Conservation (phyloP, 176 grass and related monocot species). For the Triticum dicoccoides region DNA sequence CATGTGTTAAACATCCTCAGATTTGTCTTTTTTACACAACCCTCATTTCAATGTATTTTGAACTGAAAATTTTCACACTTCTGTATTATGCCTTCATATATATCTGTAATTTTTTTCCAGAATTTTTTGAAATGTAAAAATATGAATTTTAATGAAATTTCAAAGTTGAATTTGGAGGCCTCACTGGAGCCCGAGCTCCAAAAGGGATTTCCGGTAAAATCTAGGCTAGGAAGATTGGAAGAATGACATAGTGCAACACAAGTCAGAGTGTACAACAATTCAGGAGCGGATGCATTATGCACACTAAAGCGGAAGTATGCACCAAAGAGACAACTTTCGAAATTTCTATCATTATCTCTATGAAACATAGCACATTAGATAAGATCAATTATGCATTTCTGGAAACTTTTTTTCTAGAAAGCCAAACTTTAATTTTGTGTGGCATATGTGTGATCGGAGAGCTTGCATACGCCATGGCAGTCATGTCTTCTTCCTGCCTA, state of each 20-base stretch:
- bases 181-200: too few species aligned
- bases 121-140: too few species aligned
- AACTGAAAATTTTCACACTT: too few species aligned
- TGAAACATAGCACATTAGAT: background rate
- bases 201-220: background rate
- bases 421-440: background rate
- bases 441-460: background rate
- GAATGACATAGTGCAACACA: background rate
- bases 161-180: too few species aligned
- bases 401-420: background rate
- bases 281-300: background rate
- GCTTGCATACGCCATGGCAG: background rate
- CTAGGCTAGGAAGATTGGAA: background rate
- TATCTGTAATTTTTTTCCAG: too few species aligned
- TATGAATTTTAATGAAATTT: too few species aligned
- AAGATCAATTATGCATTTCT: background rate
- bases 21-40: too few species aligned
- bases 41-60: too few species aligned
- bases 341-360: background rate
- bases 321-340: background rate
- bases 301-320: background rate
- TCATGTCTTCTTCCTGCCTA: background rate
- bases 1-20: too few species aligned
- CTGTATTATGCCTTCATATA: too few species aligned
- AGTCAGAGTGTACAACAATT: background rate